phyloP scores from a whole-genome alignment of 2,329 filamentous ascomycete genomes.

The Pseudogymnoascus sp. region DNA sequence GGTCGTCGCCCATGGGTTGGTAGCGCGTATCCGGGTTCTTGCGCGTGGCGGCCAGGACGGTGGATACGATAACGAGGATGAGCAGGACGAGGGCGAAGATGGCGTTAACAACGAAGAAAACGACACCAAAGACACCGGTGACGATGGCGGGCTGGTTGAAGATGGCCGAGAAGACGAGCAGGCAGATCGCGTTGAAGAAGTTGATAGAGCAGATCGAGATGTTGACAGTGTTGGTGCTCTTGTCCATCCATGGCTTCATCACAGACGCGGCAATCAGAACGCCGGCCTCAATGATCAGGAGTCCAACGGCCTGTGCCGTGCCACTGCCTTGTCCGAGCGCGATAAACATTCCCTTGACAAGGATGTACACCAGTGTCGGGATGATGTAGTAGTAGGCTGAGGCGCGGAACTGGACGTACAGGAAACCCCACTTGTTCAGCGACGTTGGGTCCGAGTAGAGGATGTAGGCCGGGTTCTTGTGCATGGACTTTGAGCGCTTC shows the following conservation, averaged over 20 bases:
- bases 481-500: constrained; percentile 78
- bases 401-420: constrained; percentile 94
- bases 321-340: constrained; percentile 65
- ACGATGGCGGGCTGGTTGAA: constrained; percentile 79
- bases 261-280: constrained; percentile 71
- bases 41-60: constrained; percentile 70
- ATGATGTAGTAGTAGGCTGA: constrained; percentile 94
- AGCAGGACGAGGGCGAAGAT: constrained; percentile 74
- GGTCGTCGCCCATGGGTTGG: constrained; percentile 92
- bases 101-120: constrained; percentile 83
- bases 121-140: constrained; percentile 77
- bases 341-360: constrained; percentile 87
- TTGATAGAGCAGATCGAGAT: constrained; percentile 85
- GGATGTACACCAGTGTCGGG: constrained; percentile 64
- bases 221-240: constrained; percentile 95
- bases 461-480: constrained; percentile 95
- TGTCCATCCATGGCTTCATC: constrained; percentile 94
- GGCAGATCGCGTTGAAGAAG: constrained; percentile 82
- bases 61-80: constrained; percentile 71
- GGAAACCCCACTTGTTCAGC: constrained; percentile 95
- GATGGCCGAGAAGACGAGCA: constrained; percentile 78
- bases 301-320: constrained; percentile 67
- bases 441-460: constrained; percentile 91
- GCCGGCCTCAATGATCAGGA: constrained; percentile 73
- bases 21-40: constrained; percentile 94